A percentile compares a stretch with the other conserved stretches of the same genome.
phyloP scores from a whole-genome alignment of 768 basidiomycete genomes.

The Tulasnella sp. region DNA sequence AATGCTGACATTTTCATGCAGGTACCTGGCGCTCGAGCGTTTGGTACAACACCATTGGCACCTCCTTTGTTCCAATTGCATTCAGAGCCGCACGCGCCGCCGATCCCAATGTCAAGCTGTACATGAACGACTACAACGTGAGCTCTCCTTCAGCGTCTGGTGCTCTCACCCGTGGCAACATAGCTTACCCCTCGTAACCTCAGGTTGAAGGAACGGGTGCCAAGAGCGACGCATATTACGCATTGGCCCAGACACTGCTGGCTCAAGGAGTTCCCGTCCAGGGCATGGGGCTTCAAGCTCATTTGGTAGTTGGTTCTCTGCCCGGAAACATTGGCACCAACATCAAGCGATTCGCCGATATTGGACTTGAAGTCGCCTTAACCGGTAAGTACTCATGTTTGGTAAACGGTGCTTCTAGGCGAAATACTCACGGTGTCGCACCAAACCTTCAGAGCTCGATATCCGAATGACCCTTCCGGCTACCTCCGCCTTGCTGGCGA shows the following conservation, averaged over 20 bases:
- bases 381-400: conserved; percentile 37
- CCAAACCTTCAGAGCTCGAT: conserved; percentile 48
- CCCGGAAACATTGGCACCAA: conserved; percentile 43
- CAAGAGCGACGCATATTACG: conserved; percentile 57
- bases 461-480: conserved; percentile 57
- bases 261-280: conserved; percentile 53
- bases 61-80: conserved; percentile 50
- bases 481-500: conserved; percentile 48
- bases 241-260: conserved; percentile 51
- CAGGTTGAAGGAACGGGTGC: conserved; percentile 37
- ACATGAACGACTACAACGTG: conserved; percentile 40
- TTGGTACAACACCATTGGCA: conserved; percentile 52
- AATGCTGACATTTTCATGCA: neutral
- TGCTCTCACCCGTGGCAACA: conserved; percentile 33
- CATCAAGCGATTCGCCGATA: conserved; percentile 51
- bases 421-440: neutral
- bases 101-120: conserved; percentile 56
- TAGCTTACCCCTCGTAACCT: conserved; percentile 30
- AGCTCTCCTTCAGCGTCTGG: neutral
- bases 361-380: conserved; percentile 64
- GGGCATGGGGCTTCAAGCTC: conserved; percentile 53
- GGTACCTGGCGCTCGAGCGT: conserved; percentile 46
- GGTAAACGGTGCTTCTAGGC: neutral
- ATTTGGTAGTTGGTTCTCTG: conserved; percentile 21
- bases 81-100: conserved; percentile 49